Base-by-base conservation (phyloP, 345 rosid species). In the Corymbia maculata region DNA sequence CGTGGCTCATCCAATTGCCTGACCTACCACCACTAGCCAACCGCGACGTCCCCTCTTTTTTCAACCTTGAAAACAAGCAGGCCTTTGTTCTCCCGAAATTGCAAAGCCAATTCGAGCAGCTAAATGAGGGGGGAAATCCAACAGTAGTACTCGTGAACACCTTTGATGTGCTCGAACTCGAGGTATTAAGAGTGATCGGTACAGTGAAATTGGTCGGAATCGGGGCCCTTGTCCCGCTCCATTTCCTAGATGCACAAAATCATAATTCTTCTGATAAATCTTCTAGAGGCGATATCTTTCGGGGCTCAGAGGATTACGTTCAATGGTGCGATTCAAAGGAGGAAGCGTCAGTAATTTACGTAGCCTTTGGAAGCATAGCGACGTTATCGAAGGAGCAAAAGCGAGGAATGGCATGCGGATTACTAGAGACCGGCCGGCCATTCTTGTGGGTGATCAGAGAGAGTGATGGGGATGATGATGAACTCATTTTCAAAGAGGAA, bases 41-140 rank as follows among this genome's bases (percentile, higher is more conserved):
- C 82, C 88, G 86, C 7, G 95, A 95, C 42, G 88, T 95, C 47
- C 98, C 98, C 6, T 94, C 95, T 14, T 90, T 94, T 87, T 47
- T 93, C 15, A 75, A 84, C 53, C 92, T 95, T 28, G 44, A 88
- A 5, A 88, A 93, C 44, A 52, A 61, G 59, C 44, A 44, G 16
- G 52, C 13, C 15, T 86, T n/a, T 24, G 70, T 4, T 28, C 15
- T 75, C 9, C 59, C 32, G 19, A 9, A n/a, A 44, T 15, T 89
- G 90, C 47, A 89, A 52, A 45, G 75, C 85, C 90, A 86, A 24
- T 12, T 89, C 15, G 86, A 70, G 42, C 44, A 64, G 21, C 26
- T 86, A n/a, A 55, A 44, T 28, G 26, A 59, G 51, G 59, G 84
- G 55, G 55, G 30, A 16, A 45, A 80, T n/a, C 59, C 52, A 3